A percentile compares a stretch with the other conserved stretches of the same genome.
phyloP scores from a whole-genome alignment of 192 early-diverging fungal genomes.

The Coemansia sp. region DNA sequence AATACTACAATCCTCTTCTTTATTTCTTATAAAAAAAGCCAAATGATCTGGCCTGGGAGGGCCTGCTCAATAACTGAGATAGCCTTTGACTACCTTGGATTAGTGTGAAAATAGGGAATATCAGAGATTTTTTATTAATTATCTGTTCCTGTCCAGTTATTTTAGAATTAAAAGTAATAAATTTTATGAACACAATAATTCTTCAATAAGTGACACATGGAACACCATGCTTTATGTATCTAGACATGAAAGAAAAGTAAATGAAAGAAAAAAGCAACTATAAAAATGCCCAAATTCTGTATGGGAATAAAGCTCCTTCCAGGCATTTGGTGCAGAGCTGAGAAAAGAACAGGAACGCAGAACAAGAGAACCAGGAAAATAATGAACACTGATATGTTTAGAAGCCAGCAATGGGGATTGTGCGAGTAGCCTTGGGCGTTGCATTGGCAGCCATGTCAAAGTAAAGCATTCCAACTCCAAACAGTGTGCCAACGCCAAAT shows the following conservation, averaged over 20 bases:
- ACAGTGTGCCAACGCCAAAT: constrained; percentile 48
- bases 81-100: too few species aligned
- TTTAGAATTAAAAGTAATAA: neutral
- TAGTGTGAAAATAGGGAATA: neutral
- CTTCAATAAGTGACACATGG: too few species aligned
- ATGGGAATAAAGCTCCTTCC: neutral
- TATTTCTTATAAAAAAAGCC: too few species aligned
- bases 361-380: neutral
- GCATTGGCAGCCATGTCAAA: constrained; percentile 38
- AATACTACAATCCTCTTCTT: too few species aligned
- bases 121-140: neutral
- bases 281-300: neutral
- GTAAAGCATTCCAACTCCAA: constrained; percentile 48
- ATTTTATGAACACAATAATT: too few species aligned
- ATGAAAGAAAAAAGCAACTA: constrained; percentile 3
- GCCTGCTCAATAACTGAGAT: neutral
- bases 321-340: neutral
- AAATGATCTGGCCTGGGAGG: too few species aligned
- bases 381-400: neutral
- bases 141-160: neutral
- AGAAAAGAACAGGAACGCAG: neutral
- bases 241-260: neutral
- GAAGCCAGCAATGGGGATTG: constrained; percentile 29
- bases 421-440: constrained; percentile 42
- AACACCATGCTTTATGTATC: too few species aligned